phyloP scores from a whole-genome alignment of 177 flowering plant genomes.

The Vitis hybrid region DNA sequence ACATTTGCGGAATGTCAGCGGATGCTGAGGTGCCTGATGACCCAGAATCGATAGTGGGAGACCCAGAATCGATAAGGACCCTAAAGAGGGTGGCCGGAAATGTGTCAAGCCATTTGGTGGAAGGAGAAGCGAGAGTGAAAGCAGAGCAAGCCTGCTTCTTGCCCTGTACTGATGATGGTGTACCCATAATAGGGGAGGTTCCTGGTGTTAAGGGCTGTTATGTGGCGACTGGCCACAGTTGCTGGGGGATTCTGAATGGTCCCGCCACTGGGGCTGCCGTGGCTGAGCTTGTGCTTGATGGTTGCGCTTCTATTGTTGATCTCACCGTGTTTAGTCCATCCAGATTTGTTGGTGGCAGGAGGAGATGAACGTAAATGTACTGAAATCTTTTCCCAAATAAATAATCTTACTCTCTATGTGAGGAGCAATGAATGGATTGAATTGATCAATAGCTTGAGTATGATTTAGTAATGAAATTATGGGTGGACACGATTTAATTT shows the following conservation, averaged over 20 bases:
- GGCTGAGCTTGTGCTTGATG: slow-evolving; percentile 87
- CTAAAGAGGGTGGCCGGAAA: slow-evolving; percentile 69
- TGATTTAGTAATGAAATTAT: too few relatives aligned
- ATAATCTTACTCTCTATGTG: too few relatives aligned
- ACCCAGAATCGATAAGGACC: slow-evolving; percentile 61
- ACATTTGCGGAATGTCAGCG: slow-evolving; percentile 80
- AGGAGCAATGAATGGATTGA: too few relatives aligned
- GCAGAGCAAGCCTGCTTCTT: slow-evolving; percentile 91
- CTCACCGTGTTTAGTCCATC: slow-evolving; percentile 65
- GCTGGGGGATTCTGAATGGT: slow-evolving; percentile 90
- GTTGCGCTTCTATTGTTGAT: slow-evolving; percentile 68
- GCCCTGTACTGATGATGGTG: slow-evolving; percentile 77
- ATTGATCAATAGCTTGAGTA: too few relatives aligned
- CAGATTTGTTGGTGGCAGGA: slow-evolving; percentile 45
- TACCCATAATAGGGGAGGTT: slow-evolving; percentile 78
- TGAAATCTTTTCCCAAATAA: not conserved
- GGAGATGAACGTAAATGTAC: slow-evolving; percentile 1
- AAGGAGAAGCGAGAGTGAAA: slow-evolving; percentile 62
- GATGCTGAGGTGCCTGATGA: slow-evolving; percentile 78
- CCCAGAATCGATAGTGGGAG: slow-evolving; percentile 53
- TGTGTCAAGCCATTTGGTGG: slow-evolving; percentile 73
- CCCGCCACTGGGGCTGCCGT: slow-evolving; percentile 93
- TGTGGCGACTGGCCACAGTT: slow-evolving; percentile 92
- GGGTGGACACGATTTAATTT: too few relatives aligned
- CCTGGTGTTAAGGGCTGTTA: slow-evolving; percentile 75